These are phyloP conservation scores for Ustilago esculenta DNA, from an alignment of 1,284 basidiomycete species.

Conservation along the genomic window DNA sequence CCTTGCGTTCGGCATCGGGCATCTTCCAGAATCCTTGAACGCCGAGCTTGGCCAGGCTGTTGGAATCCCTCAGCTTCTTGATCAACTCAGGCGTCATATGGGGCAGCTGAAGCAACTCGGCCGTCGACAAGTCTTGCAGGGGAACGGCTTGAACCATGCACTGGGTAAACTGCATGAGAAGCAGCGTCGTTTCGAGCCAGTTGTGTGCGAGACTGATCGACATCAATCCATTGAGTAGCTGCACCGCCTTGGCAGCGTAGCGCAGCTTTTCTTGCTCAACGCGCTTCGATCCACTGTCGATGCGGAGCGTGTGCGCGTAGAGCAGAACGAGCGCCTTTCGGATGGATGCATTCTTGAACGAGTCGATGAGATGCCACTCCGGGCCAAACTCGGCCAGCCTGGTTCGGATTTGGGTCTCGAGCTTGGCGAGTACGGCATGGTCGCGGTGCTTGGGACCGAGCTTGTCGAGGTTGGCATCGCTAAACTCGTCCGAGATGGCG, in stretches of 20 bases:
- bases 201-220: constrained; percentile 86
- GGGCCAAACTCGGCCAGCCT: constrained; percentile 34
- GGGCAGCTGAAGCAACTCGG: constrained; percentile 64
- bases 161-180: constrained; percentile 83
- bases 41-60: constrained; percentile 49
- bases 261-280: constrained; percentile 46
- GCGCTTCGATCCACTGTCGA: constrained; percentile 43
- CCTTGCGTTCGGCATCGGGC: constrained; percentile 69
- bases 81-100: constrained; percentile 48
- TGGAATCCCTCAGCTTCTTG: constrained; percentile 27
- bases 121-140: constrained; percentile 33
- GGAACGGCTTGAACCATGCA: constrained; percentile 84
- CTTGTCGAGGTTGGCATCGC: constrained; percentile 69
- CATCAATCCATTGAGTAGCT: constrained; percentile 81
- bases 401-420: constrained; percentile 70
- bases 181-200: constrained; percentile 86
- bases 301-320: constrained; percentile 84
- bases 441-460: constrained; percentile 42
- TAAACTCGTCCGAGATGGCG: constrained; percentile 79
- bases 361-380: constrained; percentile 43
- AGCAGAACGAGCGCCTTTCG: constrained; percentile 71
- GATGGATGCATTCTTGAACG: constrained; percentile 53
- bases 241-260: constrained; percentile 54
- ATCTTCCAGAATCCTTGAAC: constrained; percentile 65
- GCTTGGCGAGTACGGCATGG: constrained; percentile 61